Base-by-base conservation (phyloP, 2,329 filamentous ascomycete genomes). In the Ophiostoma triangulosporum region DNA sequence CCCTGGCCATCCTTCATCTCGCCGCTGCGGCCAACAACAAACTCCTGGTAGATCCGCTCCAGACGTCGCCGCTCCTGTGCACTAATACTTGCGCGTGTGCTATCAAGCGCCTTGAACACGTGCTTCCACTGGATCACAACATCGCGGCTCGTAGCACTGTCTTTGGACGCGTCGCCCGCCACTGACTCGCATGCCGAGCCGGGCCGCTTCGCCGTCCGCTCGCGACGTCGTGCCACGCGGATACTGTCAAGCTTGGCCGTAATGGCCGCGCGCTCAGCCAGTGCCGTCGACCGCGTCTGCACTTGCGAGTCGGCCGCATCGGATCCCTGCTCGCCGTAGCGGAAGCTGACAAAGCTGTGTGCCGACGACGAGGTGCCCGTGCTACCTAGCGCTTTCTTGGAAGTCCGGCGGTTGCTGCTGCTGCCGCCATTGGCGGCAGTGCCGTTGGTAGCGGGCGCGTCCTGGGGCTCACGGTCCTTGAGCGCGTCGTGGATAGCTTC, bases 401-500 rank as follows among this genome's bases (percentile, higher is more conserved):
- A 26, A 3, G 12, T 11, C 22, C 51, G 36, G n/a, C 45, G 29
- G 11, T 43, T 45, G 27, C 46, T 20, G 7, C 45, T 48, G 11
- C 64, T 64, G 46, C 64, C 66, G 32, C 50, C 49, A 9, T 58
- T 62, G 20, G 61, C 63, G 26, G 60, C 60, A 1, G 60, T 55
- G 1, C 60, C 57, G 29, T 58, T 62, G 17, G 61, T 62, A 24
- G 60, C 63, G 24, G 60, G 55, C 1, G 60, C 57, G 14, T 62
- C 61, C 27, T 63, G 61, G 4, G 60, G 55, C 38, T 68, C 62
- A 43, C 80, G 73, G 62, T 83, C 80, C 52, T 81, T 84, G 0
- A 98, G 77, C 2, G 94, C 82, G 60, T 96, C 90, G 64, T 98
- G 93, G 59, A 98, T 96, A 27, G 93, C 93, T 70, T 97, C 91